Evolutionary conservation across 1,284 basidiomycete genomes (phyloP), one percentile per base, ranked within the genome.

Genomic region (Melampsora occidentalis): DNA sequence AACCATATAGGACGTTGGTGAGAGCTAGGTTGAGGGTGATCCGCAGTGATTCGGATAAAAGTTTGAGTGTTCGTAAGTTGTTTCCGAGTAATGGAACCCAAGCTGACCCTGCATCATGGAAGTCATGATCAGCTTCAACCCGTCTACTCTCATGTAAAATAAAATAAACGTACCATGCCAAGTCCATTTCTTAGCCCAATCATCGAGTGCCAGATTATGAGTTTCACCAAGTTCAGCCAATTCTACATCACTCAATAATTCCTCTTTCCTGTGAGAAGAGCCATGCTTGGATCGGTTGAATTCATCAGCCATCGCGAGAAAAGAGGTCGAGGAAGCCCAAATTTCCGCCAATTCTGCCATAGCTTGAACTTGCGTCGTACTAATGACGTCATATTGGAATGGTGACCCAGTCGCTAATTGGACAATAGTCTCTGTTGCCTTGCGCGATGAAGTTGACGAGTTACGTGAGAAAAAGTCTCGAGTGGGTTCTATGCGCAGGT

Each of bases 121-220:
- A 28, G 46, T 16, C 53, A 33, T 57, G 42, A 33, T 48, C 20
- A 31, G 7, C 25, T 33, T 4, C 4, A 6, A 31, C 51, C 25
- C 25, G 7, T 22, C 2, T n/a, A 46, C 25, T 25, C 20, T 66
- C 25, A 25, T 25, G 25, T 25, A 25, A 25, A 25, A 25, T 25
- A 25, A 25, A 25, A 25, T 25, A 25, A 25, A 25, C 67, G n/a
- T 39, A 76, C 73, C 73, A 76, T 69, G 73, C 73, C 73, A 76
- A 6, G 73, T 76, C 73, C 73, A 76, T 51, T 76, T 76, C 22
- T 76, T 68, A 25, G 66, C 65, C 73, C 73, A 76, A 16, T 49
- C 66, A 28, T 76, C 73, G 31, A 76, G 42, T n/a, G 59, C 57
- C 46, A 48, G 46, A 49, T 76, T 76, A 48, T 76, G 73, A 49